Percentiles rank a stretch among this genome's conserved stretches.
phyloP scores from a whole-genome alignment of 805 yeast species.

The Candida morakotiae region DNA sequence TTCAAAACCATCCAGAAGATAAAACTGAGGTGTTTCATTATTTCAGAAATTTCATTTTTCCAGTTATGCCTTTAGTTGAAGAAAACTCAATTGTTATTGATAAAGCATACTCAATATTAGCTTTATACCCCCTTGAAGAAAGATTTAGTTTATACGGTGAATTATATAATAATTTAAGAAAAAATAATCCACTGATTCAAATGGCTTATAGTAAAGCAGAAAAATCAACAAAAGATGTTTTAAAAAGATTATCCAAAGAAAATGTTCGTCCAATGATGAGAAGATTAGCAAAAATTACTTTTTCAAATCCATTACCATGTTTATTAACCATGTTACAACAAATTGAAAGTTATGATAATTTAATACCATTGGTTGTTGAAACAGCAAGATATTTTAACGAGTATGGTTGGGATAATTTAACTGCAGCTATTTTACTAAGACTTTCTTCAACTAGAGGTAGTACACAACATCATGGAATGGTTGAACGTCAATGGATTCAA shows the following conservation, averaged over 20 bases:
- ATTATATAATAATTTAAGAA: conserved; percentile 53
- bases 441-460: conserved; percentile 63
- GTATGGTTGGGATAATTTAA: conserved; percentile 82
- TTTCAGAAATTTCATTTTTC: conserved; percentile 63
- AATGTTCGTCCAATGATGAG: conserved; percentile 72
- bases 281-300: conserved; percentile 65
- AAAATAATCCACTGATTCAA: conserved; percentile 52
- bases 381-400: conserved; percentile 71
- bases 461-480: conserved; percentile 73
- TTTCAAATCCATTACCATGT: conserved; percentile 75
- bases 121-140: conserved; percentile 51
- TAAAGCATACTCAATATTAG: conserved; percentile 54
- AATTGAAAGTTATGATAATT: conserved; percentile 87
- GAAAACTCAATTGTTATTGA: conserved; percentile 58
- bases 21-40: conserved; percentile 50
- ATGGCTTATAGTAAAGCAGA: conserved; percentile 64
- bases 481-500: conserved; percentile 81
- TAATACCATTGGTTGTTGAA: conserved; percentile 72
- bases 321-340: conserved; percentile 69
- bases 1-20: conserved; percentile 12
- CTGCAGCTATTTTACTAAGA: conserved; percentile 67
- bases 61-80: conserved; percentile 50
- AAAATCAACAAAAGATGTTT: conserved; percentile 69
- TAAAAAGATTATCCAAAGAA: conserved; percentile 80
- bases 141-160: conserved; percentile 83